These are phyloP conservation scores for Hirschfeldia incana DNA, from an alignment of 345 rosid species.

Conservation along the genomic window DNA sequence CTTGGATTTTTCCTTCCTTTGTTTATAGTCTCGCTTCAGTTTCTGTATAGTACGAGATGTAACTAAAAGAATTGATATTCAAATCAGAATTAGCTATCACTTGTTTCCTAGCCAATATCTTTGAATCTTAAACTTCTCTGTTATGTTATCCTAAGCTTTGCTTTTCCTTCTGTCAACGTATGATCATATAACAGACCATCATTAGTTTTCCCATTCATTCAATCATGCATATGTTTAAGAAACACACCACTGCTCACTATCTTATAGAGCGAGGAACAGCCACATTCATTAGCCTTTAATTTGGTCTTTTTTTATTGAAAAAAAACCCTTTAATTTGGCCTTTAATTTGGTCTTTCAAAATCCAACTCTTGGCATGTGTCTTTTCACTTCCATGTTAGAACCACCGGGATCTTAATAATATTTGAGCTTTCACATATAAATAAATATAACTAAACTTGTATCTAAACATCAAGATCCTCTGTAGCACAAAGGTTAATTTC, in stretches of 20 bases:
- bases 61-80: not conserved
- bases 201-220: no score
- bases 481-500: not conserved
- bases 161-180: no score
- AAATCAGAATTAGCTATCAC: not conserved
- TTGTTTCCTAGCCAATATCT: not conserved
- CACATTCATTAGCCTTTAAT: not conserved
- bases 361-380: not conserved
- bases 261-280: slow-evolving; percentile 54
- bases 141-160: not conserved
- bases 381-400: not conserved
- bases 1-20: no score
- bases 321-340: no score
- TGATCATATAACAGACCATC: no score
- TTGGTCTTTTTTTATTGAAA: not conserved
- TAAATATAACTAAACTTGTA: not conserved
- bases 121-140: not conserved
- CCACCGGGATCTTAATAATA: not conserved
- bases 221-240: slow-evolving; percentile 29
- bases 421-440: not conserved
- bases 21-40: not conserved
- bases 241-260: slow-evolving; percentile 57
- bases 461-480: not conserved
- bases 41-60: not conserved
- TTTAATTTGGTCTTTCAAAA: not conserved